Conservation (phyloP, 768 basidiomycete species). For the Panus rudis region DNA sequence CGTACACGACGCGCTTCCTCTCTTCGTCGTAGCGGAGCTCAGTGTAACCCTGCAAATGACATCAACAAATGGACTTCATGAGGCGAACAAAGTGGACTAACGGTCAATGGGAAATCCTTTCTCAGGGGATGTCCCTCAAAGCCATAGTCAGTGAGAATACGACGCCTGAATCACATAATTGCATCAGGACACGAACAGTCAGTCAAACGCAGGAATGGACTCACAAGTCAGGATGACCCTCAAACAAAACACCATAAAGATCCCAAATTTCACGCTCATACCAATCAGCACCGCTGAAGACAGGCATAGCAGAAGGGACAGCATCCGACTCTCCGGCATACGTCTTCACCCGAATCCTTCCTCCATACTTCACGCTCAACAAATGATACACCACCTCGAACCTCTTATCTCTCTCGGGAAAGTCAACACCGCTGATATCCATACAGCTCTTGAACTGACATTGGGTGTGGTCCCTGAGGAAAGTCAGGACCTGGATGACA, state of each 20-base stretch:
- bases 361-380: conserved; percentile 69
- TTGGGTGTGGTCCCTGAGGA: conserved; percentile 92
- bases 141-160: conserved; percentile 97
- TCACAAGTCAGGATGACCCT: conserved; percentile 91
- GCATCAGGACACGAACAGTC: neutral
- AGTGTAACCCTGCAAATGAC: conserved; percentile 75
- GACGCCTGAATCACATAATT: conserved; percentile 49
- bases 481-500: conserved; percentile 79
- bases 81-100: conserved; percentile 29
- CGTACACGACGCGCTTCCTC: conserved; percentile 94
- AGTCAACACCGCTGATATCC: conserved; percentile 95
- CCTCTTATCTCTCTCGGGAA: conserved; percentile 84
- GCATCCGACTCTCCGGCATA: conserved; percentile 91
- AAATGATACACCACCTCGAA: conserved; percentile 98
- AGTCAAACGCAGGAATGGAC: conserved; percentile 25
- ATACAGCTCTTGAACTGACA: conserved; percentile 90
- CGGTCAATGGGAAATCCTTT: conserved; percentile 97
- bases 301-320: conserved; percentile 71
- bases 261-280: conserved; percentile 99
- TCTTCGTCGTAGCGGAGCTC: conserved; percentile 98
- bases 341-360: conserved; percentile 93
- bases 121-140: conserved; percentile 97
- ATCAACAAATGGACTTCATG: neutral
- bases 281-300: conserved; percentile 96
- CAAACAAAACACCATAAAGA: conserved; percentile 94